Base-by-base conservation (phyloP, 2,329 filamentous ascomycete genomes). In the Thielaviopsis euricoi region DNA sequence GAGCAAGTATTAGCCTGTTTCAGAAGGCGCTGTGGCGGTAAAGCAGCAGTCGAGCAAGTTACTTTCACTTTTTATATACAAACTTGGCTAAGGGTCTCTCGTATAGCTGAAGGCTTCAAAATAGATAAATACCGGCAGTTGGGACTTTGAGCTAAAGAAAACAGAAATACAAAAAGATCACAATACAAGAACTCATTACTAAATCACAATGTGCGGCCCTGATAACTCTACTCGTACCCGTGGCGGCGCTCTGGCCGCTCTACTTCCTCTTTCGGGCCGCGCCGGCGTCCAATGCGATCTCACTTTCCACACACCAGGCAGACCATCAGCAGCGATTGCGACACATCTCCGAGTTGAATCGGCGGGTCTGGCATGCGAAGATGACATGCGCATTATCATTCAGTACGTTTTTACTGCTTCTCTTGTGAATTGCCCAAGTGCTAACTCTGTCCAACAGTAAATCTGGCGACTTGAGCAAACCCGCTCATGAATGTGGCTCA, bases 201-300 rank as follows among this genome's bases (percentile, higher is more conserved):
- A 4, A 49, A 29, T 52, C 56, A 65, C 13, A 46, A 77, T 77
- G 74, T 77, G 74, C 61, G 73, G 74, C 50, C 69, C 70, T 5
- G 69, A 75, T 54, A 68, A 63, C 58, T 68, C 69, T 12, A 68
- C 71, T 58, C 65, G 69, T 52, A 71, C 73, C 10, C 68, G 69
- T 46, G 73, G 74, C 59, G 74, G 74, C 37, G 74, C 74, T 17
- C 68, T 77, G 54, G 74, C 68, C 7, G 72, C 74, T 6, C 69
- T 77, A 52, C 69, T 64, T 19, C 67, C 68, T 46, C 66, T 51
- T 19, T 53, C 59, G 3, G 12, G 52, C 21, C 22, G 40, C 2
- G 17, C 46, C 15, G 53, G 54, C 23, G 49, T 69, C 1, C 61
- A 63, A 15, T 71, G 68, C n/a, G 71, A 74, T 46, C 67, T 77